Evolutionary conservation across 2,329 filamentous ascomycete species (phyloP), one percentile per base, ranked within the genome.

Genomic region (Dactylonectria estremocensis): DNA sequence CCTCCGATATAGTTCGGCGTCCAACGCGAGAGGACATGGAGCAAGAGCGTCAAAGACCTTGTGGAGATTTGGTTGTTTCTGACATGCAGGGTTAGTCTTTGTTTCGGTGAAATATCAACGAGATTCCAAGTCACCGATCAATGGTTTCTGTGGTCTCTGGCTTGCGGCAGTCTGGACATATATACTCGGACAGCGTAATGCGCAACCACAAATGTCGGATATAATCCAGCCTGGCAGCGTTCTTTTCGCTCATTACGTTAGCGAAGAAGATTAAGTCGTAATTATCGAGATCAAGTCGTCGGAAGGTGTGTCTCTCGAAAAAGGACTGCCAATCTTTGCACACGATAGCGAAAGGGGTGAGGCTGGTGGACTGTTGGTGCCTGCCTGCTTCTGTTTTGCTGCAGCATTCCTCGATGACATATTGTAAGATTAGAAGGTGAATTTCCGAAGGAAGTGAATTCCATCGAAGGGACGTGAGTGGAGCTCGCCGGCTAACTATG

Each of bases 231-330:
- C 66, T 69, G 16, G 18, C 11, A 6, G 22, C 13, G 1, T 69
- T 66, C 16, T 35, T 43, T 50, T 33, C 58, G 14, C 9, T 7
- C 18, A 63, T 28, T 9, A 18, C 14, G 3, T 31, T 33, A 13
- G 37, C 10, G 40, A 68, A 66, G 2, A 3, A 10, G 2, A n/a
- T 16, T 14, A 69, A 18, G 18, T 40, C 53, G 3, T 11, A 4
- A 2, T 16, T 6, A 9, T 37, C 28, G 31, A 69, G 22, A 18
- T 45, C 35, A 14, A 69, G 63, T 22, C 53, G 43, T 20, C 52
- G 66, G 58, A 69, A 69, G 11, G 53, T 69, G 8, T 37, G 33
- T 10, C 18, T 45, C 46, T 69, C 66, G 24, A 69, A 55, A 7
- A 59, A 53, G 43, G 11, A 16, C 33, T 66, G 58, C 63, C 58